phyloP scores from a whole-genome alignment of 768 basidiomycete genomes.

The Russula foetens region DNA sequence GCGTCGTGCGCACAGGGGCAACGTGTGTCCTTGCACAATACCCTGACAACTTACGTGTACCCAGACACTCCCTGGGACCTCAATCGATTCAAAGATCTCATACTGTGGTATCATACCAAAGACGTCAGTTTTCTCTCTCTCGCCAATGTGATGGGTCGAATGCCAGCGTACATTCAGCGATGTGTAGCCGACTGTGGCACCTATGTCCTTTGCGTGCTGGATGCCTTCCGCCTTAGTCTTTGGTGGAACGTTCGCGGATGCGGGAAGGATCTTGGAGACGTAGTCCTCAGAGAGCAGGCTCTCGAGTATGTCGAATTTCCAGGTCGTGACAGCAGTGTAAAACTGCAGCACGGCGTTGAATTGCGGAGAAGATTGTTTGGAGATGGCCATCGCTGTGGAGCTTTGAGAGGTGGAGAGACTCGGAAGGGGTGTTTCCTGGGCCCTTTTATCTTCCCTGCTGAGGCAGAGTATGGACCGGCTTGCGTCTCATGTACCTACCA shows the following conservation, averaged over 20 bases:
- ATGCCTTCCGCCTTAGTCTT: conserved; percentile 6
- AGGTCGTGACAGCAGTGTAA: background rate
- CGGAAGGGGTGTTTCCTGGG: too few species aligned
- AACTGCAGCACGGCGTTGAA: background rate
- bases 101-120: conserved; percentile 1
- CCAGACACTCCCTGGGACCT: background rate
- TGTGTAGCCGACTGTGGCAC: background rate
- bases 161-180: background rate
- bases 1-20: too few species aligned
- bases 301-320: conserved; percentile 1
- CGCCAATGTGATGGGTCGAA: too few species aligned
- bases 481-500: too few species aligned
- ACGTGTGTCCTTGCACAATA: background rate
- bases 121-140: background rate
- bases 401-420: too few species aligned
- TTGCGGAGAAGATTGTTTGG: conserved; percentile 2
- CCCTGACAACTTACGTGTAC: conserved; percentile 1
- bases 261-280: background rate
- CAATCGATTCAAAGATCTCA: background rate
- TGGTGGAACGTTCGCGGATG: background rate
- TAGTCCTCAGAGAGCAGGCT: background rate
- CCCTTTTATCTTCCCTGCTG: too few species aligned
- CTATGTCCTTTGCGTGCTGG: background rate
- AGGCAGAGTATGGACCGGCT: too few species aligned
- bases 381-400: too few species aligned